These are phyloP conservation scores for Coniosporium apollinis DNA, from an alignment of 495 filamentous ascomycete species.

Conservation along the genomic window DNA sequence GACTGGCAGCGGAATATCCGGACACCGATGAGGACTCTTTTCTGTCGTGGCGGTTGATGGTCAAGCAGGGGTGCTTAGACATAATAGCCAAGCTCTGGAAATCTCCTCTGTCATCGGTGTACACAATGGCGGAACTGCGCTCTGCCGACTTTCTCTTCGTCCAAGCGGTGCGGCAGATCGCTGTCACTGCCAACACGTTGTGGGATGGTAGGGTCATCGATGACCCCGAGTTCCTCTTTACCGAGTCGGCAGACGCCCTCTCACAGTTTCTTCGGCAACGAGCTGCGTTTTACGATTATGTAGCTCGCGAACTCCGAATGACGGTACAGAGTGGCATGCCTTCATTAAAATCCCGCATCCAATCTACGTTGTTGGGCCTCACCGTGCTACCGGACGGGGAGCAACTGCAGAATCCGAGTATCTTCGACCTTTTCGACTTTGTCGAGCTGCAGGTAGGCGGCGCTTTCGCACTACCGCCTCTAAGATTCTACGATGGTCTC, in stretches of 20 bases:
- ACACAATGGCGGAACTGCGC: constrained; percentile 63
- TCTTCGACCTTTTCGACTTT: constrained; percentile 93
- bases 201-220: constrained; percentile 49
- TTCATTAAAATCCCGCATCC: constrained; percentile 57
- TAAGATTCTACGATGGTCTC: constrained; percentile 40
- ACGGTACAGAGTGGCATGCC: constrained; percentile 51
- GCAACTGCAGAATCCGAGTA: constrained; percentile 43
- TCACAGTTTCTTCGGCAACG: constrained; percentile 59
- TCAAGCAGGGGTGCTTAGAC: constrained; percentile 61
- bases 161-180: constrained; percentile 45
- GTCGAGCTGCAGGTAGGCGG: constrained; percentile 48
- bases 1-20: constrained; percentile 44
- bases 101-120: constrained; percentile 58
- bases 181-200: constrained; percentile 41
- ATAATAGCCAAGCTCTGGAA: constrained; percentile 68
- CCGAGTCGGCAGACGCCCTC: constrained; percentile 43
- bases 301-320: constrained; percentile 66
- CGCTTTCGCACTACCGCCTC: constrained; percentile 29
- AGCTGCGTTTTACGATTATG: constrained; percentile 62
- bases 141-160: constrained; percentile 54
- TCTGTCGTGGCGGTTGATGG: constrained; percentile 48
- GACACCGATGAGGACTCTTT: constrained; percentile 40
- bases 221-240: constrained; percentile 45
- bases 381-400: constrained; percentile 46
- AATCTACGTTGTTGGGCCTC: constrained; percentile 62